These are phyloP conservation scores for Geotrichum fermentans DNA, from an alignment of 1,139 yeast genomes.

Conservation along the genomic window DNA sequence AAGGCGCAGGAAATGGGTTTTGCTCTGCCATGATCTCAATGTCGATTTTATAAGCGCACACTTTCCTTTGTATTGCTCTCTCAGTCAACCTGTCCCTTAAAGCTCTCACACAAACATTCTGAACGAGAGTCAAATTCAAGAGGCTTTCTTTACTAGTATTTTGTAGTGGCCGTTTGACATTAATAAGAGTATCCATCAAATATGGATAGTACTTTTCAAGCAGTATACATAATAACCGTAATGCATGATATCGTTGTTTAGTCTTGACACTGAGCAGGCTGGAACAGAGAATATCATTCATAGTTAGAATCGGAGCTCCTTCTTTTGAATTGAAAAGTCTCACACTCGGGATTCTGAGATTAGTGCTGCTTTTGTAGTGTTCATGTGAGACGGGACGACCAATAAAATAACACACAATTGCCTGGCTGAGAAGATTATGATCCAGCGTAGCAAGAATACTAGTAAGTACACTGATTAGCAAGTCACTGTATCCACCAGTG, in stretches of 20 bases:
- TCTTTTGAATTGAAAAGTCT: constrained; percentile 18
- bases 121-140: constrained; percentile 7
- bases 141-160: not conserved
- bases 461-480: constrained; percentile 21
- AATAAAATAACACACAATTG: constrained; percentile 28
- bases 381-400: constrained; percentile 17
- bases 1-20: constrained; percentile 4
- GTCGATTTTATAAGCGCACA: constrained; percentile 7
- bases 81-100: not conserved
- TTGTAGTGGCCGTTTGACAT: constrained; percentile 1
- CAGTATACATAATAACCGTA: constrained; percentile 29
- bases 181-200: constrained; percentile 21
- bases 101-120: constrained; percentile 5
- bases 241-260: constrained; percentile 22
- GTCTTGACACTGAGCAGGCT: constrained; percentile 24
- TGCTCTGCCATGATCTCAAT: constrained; percentile 4
- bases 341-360: constrained; percentile 1
- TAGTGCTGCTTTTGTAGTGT: constrained; percentile 8
- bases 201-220: constrained; percentile 31
- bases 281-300: constrained; percentile 26
- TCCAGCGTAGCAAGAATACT: constrained; percentile 29
- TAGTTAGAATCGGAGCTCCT: constrained; percentile 23
- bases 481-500: constrained; percentile 23
- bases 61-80: not conserved
- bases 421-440: constrained; percentile 29